phyloP scores from a whole-genome alignment of 371 early-diverging fungal genomes.

The Quaeritorhiza haematococci region DNA sequence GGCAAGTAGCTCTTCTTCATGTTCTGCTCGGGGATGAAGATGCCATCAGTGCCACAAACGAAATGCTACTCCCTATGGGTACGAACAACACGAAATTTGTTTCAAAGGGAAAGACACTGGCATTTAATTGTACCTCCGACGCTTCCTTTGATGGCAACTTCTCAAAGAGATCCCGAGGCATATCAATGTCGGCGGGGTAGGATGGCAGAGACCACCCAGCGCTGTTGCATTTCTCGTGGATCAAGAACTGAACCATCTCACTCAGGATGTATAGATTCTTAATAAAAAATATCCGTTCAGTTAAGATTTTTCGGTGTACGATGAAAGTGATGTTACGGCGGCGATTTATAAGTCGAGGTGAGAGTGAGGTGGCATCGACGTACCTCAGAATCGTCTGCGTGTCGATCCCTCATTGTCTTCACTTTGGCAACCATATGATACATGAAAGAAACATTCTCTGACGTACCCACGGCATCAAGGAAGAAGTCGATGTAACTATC shows the following conservation, averaged over 20 bases:
- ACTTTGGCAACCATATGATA: conserved; percentile 70
- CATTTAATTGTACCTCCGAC: conserved; percentile 33
- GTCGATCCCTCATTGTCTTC: conserved; percentile 69
- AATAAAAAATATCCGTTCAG: conserved; percentile 12
- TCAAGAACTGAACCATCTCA: conserved; percentile 73
- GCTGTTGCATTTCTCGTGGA: conserved; percentile 64
- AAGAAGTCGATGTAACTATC: conserved; percentile 79
- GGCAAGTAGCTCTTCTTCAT: conserved; percentile 43
- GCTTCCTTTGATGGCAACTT: conserved; percentile 35
- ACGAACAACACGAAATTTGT: background rate
- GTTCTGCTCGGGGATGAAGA: conserved; percentile 16
- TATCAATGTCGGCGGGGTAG: conserved; percentile 55
- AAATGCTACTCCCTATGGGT: background rate
- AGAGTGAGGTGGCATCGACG: background rate
- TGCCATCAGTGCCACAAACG: background rate
- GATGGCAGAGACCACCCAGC: conserved; percentile 67
- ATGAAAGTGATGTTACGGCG: background rate
- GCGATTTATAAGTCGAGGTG: no score
- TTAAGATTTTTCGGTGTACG: background rate
- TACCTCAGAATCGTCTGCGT: conserved; percentile 48
- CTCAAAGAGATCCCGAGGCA: conserved; percentile 59
- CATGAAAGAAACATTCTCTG: conserved; percentile 79
- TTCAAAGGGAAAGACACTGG: background rate
- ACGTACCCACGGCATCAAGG: conserved; percentile 65
- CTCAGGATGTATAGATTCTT: conserved; percentile 74